A percentile compares a stretch with the other conserved stretches of the same genome.
These are phyloP conservation scores for Ceratocystis cubensis DNA, from an alignment of 2,329 filamentous ascomycete species.

Conservation along the genomic window DNA sequence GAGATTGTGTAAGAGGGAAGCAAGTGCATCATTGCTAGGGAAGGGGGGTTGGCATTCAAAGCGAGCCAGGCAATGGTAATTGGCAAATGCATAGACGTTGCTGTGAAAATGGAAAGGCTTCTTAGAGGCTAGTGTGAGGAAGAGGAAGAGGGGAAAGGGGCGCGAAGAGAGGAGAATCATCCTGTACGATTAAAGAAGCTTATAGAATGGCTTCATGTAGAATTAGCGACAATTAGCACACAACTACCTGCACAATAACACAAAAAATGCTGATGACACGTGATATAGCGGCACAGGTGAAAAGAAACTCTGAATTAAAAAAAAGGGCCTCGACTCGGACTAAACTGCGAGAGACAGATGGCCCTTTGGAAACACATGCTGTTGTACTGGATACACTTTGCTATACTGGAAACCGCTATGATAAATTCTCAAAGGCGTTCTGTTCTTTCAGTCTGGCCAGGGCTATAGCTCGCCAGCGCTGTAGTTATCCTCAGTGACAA, in stretches of 20 bases:
- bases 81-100: background rate
- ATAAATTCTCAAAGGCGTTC: background rate
- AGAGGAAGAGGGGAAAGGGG: background rate
- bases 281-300: background rate
- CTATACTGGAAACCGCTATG: background rate
- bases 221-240: slow-evolving; percentile 20
- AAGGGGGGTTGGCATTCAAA: background rate
- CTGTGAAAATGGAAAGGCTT: background rate
- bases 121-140: background rate
- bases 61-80: background rate
- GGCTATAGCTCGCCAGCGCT: slow-evolving; percentile 13
- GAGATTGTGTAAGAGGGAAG: slow-evolving; percentile 44
- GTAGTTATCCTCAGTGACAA: slow-evolving; percentile 21
- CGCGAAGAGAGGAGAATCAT: slow-evolving; percentile 12
- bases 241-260: slow-evolving; percentile 12
- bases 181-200: slow-evolving; percentile 22
- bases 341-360: too few relatives aligned
- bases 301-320: background rate
- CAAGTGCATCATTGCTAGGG: background rate
- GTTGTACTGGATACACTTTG: background rate
- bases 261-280: background rate
- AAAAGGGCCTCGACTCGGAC: too few relatives aligned
- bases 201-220: slow-evolving; percentile 21
- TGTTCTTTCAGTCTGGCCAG: background rate
- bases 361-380: background rate